Base-by-base conservation (phyloP, 306 rosid genomes). In the Cicer arietinum region DNA sequence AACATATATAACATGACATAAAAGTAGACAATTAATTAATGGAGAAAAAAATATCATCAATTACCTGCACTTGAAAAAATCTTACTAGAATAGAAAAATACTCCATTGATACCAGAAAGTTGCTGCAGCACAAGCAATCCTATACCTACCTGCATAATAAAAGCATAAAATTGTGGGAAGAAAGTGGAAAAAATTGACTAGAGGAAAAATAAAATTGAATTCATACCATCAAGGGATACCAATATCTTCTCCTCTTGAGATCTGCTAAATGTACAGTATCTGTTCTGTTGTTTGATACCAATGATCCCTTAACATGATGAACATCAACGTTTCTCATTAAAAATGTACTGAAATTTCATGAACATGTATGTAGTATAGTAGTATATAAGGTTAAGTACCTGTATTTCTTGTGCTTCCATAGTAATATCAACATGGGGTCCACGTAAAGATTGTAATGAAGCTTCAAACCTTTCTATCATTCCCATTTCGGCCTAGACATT, bases 121-220 rank as follows among this genome's bases (percentile, higher is more conserved):
- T 91, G 95, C 65, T 91, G 95, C 8, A 91, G 88, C 71, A 89
- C 48, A 52, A 88, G 95, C 63, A 89, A 79, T 74, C 90, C 93
- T 70, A 88, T 75, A 46, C 93, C 89, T 30, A 91, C 76, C 93
- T 91, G 81, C 82, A 75, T 9, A 30, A 25, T 25, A 0, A 25
- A 30, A 30, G 50, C 75, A 45, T 77, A 16, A 30, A 30, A 30
- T 30, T 30, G 5, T 30, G 37, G 35, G 67, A 14, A 18, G 48
- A 6, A 67, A 60, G 45, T 54, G 2, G 14, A 0, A 56, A 8
- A 37, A 18, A 9, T 46, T 46, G 12, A 64, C 41, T 58, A 62
- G 50, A 20, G 35, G 16, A 16, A 47, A 12, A 41, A 60, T n/a
- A 50, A 46, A 82, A 50, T 61, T 11, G 67, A 43, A 54, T 53